Percentiles rank a stretch among this genome's conserved stretches.
Conservation (phyloP, 2,329 filamentous ascomycete genomes). For the Venturiaceae sp. region DNA sequence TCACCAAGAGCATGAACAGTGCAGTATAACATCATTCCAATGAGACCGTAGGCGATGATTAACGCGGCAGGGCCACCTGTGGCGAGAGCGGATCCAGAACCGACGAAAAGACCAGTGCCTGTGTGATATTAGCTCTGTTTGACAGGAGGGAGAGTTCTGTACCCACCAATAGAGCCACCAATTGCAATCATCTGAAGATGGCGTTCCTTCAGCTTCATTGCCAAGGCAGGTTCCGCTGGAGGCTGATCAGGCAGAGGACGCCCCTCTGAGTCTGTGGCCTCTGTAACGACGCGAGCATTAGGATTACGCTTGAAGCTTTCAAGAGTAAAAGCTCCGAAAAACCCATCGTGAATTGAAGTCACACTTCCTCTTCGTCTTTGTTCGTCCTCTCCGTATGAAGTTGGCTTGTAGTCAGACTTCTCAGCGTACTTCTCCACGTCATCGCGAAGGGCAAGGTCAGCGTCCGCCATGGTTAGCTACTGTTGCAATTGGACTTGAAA, state of each 20-base stretch:
- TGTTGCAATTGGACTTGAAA: neutral
- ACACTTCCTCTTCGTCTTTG: neutral
- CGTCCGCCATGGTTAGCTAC: neutral
- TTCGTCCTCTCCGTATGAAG: neutral
- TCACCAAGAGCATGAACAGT: constrained; percentile 89
- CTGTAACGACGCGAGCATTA: constrained; percentile 47
- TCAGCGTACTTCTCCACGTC: neutral
- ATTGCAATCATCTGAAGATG: constrained; percentile 90
- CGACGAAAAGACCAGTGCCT: constrained; percentile 51
- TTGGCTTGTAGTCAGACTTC: neutral
- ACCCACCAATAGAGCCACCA: constrained; percentile 66
- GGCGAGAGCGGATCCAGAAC: constrained; percentile 50
- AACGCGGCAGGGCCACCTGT: constrained; percentile 70
- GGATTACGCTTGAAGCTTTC: constrained; percentile 57
- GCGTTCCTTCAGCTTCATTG: constrained; percentile 55
- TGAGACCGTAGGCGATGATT: constrained; percentile 65
- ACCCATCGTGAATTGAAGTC: constrained; percentile 2
- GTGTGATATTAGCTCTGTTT: neutral
- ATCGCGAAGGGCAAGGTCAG: neutral
- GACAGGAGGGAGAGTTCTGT: constrained; percentile 14
- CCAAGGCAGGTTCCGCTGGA: constrained; percentile 16
- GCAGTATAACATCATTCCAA: constrained; percentile 82
- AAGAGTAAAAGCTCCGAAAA: constrained; percentile 18
- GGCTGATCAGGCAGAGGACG: constrained; percentile 16
- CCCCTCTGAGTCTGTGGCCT: constrained; percentile 49